Evolutionary conservation across 177 flowering plant species (phyloP).

Genomic region (Vitis hybrid): DNA sequence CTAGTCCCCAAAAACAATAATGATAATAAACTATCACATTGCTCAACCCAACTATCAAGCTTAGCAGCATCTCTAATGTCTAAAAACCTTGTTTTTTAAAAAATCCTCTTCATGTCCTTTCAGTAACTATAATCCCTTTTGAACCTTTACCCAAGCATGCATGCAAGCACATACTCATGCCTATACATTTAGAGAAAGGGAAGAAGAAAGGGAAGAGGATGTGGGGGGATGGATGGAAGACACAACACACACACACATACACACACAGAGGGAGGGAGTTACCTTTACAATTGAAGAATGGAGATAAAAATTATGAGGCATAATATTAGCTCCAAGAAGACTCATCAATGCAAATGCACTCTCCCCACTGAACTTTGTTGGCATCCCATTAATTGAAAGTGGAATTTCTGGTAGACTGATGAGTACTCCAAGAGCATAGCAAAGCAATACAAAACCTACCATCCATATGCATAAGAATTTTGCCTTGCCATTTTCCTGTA

Average conservation of each 20-base stretch:
- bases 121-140: no score
- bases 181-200: no score
- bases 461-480: constrained; percentile 41
- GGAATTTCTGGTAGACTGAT: constrained; percentile 67
- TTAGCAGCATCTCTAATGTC: no score
- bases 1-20: no score
- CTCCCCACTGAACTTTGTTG: constrained; percentile 65
- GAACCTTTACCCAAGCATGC: no score
- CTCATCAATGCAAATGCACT: constrained; percentile 77
- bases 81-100: no score
- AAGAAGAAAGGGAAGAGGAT: no score
- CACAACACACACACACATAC: neutral
- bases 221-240: no score
- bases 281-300: constrained; percentile 93
- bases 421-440: constrained; percentile 62
- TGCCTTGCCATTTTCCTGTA: constrained; percentile 59
- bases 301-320: constrained; percentile 95
- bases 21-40: no score
- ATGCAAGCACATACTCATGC: no score
- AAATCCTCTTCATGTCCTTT: no score
- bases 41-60: no score
- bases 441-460: constrained; percentile 48
- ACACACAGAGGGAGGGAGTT: constrained; percentile 7
- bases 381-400: constrained; percentile 50
- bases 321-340: constrained; percentile 86